Conservation (phyloP, 1,284 basidiomycete genomes). For the Ceratobasidium sp. region DNA sequence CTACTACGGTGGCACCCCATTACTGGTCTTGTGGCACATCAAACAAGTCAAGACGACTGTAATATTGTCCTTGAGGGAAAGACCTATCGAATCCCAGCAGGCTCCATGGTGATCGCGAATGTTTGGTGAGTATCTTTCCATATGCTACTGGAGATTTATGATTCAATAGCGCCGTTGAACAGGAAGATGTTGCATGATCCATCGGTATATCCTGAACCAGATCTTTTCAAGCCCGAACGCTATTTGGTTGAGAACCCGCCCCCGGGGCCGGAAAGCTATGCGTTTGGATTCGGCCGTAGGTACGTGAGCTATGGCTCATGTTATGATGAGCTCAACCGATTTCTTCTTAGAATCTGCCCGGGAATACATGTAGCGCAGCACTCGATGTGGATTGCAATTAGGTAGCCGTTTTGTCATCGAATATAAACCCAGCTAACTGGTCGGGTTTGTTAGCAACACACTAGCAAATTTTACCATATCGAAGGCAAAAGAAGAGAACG, state of each 20-base stretch:
- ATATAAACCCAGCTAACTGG: not conserved
- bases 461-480: conserved; percentile 3
- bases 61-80: conserved; percentile 13
- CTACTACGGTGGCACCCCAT: conserved; percentile 32
- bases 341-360: conserved; percentile 1
- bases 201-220: conserved; percentile 89
- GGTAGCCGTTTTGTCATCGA: not conserved
- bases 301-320: not conserved
- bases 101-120: not conserved
- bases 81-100: conserved; percentile 26
- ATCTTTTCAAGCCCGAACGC: conserved; percentile 87
- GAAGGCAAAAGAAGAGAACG: not conserved
- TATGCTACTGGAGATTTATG: not conserved
- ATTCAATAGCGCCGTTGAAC: not conserved
- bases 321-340: not conserved
- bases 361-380: conserved; percentile 4
- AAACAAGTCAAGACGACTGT: conserved; percentile 1
- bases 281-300: conserved; percentile 37
- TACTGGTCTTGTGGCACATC: not conserved
- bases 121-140: conserved; percentile 14
- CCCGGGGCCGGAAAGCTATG: conserved; percentile 20
- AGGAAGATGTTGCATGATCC: conserved; percentile 80
- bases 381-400: conserved; percentile 33
- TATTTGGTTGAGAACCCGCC: conserved; percentile 87
- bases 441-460: not conserved